Base-by-base conservation (phyloP, 495 filamentous ascomycete species). In the Penicillium coffeae region DNA sequence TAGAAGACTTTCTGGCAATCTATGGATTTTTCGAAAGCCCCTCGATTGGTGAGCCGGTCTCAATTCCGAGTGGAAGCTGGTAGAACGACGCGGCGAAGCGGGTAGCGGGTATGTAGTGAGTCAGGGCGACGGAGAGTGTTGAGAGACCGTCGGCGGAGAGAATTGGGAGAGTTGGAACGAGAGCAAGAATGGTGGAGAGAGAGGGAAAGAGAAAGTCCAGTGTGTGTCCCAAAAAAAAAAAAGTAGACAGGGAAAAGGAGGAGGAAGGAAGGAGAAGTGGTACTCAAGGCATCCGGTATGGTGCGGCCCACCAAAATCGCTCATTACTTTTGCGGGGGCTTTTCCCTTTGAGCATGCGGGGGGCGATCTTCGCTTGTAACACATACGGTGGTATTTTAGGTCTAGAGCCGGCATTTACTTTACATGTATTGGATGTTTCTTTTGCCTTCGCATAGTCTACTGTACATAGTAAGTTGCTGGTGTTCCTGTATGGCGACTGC, bases 271-370 rank as follows among this genome's bases (percentile, higher is more conserved):
- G 46, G 51, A 45, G 37, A 48, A 32, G 16, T 39, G 60, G 55
- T 55, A 45, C 25, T 30, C 47, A 51, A 54, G 52, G 47, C 39
- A 50, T 51, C 53, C 53, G 60, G 57, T 55, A 63, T 53, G 54
- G 54, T 56, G 48, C 52, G 54, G 53, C 53, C 53, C 49, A 58
- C 60, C 58, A 58, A 63, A 63, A 61, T 63, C 57, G 54, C 60
- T 63, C 60, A 63, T 50, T 56, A 50, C 51, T 33, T 61, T 63
- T 58, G 54, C 51, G 60, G 60, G 60, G 60, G 49, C 54, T 48
- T 60, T 61, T 63, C 53, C 51, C 60, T 61, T 59, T 61, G 60
- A 63, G 60, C 60, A 63, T 63, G 60, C 54, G 58, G 60, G 60
- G 60, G 60, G 52, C 38, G 50, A 52, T 50, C 54, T 53, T 55